These are phyloP conservation scores for Juncus effusus DNA, from an alignment of 176 grass and related monocot species.

Conservation along the genomic window DNA sequence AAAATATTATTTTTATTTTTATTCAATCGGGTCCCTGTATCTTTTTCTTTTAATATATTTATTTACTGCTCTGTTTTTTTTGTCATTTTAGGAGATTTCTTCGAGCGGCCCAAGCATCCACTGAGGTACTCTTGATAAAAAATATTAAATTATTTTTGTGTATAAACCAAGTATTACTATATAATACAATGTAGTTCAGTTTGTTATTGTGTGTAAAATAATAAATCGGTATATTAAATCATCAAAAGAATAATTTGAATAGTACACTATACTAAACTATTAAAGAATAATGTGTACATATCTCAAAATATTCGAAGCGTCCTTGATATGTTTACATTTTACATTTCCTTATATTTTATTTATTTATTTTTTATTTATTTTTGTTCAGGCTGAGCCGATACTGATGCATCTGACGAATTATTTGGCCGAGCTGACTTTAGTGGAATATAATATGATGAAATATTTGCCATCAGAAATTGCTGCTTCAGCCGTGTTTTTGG, in stretches of 20 bases:
- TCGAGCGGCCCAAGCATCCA: slow-evolving; percentile 58
- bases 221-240: slow-evolving; percentile 6
- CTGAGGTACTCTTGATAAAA: slow-evolving; percentile 42
- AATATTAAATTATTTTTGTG: neutral
- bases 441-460: slow-evolving; percentile 61
- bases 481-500: slow-evolving; percentile 79
- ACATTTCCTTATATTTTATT: too few relatives aligned
- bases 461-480: slow-evolving; percentile 79
- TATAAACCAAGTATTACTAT: neutral
- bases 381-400: slow-evolving; percentile 33
- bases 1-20: slow-evolving; percentile 21
- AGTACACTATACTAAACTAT: neutral
- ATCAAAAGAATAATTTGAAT: neutral
- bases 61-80: slow-evolving; percentile 16
- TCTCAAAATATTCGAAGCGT: too few relatives aligned
- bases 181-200: neutral
- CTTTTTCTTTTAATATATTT: slow-evolving; percentile 4
- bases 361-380: too few relatives aligned
- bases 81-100: slow-evolving; percentile 70
- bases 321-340: too few relatives aligned
- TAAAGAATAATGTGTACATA: too few relatives aligned
- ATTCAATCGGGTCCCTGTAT: slow-evolving; percentile 18
- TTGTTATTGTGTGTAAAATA: slow-evolving; percentile 12
- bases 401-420: slow-evolving; percentile 69
- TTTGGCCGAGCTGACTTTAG: slow-evolving; percentile 70